These are phyloP conservation scores for Guadua angustifolia DNA, from an alignment of 176 grass and related monocot genomes.

Conservation along the genomic window DNA sequence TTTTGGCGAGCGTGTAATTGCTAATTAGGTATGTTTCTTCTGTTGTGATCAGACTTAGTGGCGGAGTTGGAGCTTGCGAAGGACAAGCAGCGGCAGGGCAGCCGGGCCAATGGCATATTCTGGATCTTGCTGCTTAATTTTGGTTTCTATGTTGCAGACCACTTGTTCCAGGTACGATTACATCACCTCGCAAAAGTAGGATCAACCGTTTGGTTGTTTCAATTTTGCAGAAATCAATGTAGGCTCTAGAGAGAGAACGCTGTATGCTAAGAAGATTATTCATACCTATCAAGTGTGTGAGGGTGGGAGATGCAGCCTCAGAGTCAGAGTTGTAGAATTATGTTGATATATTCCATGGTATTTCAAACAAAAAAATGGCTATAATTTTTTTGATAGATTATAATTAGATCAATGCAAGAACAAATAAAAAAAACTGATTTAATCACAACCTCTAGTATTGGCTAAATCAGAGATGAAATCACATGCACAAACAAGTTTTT, in stretches of 20 bases:
- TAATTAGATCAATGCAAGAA: conserved; percentile 1
- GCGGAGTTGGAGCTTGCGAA: conserved; percentile 84
- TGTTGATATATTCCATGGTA: background rate
- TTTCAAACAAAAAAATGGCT: background rate
- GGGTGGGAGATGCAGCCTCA: background rate
- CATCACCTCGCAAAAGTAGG: background rate
- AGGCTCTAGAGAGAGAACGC: background rate
- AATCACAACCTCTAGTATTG: background rate
- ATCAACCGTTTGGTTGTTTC: background rate
- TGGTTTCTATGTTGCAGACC: conserved; percentile 85
- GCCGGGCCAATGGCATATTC: conserved; percentile 74
- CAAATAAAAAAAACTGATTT: background rate
- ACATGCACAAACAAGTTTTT: no score
- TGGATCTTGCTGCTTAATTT: conserved; percentile 98
- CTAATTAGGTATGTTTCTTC: background rate
- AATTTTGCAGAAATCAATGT: background rate
- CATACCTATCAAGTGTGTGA: background rate
- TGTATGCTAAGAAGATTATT: background rate
- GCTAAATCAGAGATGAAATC: no score
- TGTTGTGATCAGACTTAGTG: conserved; percentile 60
- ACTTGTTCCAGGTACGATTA: conserved; percentile 71
- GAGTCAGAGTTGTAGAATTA: background rate
- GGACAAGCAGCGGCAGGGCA: conserved; percentile 55
- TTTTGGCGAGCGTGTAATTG: background rate
- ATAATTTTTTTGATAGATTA: background rate